These are phyloP conservation scores for Entomortierella parvispora DNA, from an alignment of 192 early-diverging fungal genomes.

Conservation along the genomic window DNA sequence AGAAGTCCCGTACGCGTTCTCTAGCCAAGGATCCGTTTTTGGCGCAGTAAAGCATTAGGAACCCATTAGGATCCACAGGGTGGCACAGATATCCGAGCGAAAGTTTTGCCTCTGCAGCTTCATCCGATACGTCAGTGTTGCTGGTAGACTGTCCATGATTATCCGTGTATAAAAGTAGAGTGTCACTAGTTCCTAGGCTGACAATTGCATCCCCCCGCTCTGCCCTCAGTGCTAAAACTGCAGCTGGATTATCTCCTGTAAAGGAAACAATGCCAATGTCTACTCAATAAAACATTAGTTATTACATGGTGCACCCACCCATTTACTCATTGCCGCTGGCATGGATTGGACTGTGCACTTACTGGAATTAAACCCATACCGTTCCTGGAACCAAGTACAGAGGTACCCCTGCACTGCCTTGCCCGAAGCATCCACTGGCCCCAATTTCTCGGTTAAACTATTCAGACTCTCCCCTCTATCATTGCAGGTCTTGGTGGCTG, in stretches of 20 bases:
- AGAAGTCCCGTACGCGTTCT: conserved; percentile 71
- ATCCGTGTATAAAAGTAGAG: conserved; percentile 68
- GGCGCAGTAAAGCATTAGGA: conserved; percentile 83
- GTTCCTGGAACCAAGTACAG: conserved; percentile 66
- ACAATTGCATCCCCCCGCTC: conserved; percentile 67
- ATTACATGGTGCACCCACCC: neutral
- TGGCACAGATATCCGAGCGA: conserved; percentile 65
- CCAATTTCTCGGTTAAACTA: conserved; percentile 56
- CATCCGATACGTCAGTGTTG: conserved; percentile 44
- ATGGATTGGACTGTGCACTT: no score
- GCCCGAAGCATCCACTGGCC: conserved; percentile 54
- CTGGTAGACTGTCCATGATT: conserved; percentile 35
- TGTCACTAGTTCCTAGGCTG: conserved; percentile 87
- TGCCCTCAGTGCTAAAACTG: conserved; percentile 66
- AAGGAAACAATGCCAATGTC: conserved; percentile 72
- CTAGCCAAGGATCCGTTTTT: conserved; percentile 89
- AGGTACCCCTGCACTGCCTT: conserved; percentile 58
- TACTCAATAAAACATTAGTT: conserved; percentile 1
- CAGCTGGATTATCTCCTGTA: conserved; percentile 86
- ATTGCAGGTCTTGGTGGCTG: no score
- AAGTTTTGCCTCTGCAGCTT: conserved; percentile 37
- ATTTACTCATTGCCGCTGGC: no score
- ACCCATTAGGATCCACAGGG: conserved; percentile 66
- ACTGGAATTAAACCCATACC: conserved; percentile 75
- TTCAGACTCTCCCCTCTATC: conserved; percentile 1